Evolutionary conservation across 129 eudicot species (phyloP).

Genomic region (Escallonia herrerae): DNA sequence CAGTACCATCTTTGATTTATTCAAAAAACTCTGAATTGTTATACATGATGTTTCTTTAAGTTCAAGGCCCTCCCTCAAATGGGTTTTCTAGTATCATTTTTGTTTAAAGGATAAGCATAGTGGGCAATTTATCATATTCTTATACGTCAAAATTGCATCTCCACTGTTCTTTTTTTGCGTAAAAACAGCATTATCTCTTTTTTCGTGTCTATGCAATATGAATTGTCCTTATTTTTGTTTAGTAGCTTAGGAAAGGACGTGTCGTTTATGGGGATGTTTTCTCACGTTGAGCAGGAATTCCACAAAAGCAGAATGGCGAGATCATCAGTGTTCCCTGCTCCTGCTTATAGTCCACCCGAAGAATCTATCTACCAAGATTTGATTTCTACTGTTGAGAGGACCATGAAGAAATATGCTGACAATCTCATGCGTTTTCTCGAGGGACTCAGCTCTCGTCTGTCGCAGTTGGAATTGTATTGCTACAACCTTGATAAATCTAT

Average conservation of each 20-base stretch:
- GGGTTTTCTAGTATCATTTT: no score
- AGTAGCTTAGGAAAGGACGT: not conserved
- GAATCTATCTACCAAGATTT: conserved; percentile 71
- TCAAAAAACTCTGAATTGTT: not conserved
- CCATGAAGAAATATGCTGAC: conserved; percentile 80
- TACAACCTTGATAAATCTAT: conserved; percentile 89
- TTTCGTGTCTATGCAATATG: no score
- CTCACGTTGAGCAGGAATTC: conserved; percentile 38
- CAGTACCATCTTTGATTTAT: not conserved
- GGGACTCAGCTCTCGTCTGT: conserved; percentile 85
- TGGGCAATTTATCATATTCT: no score
- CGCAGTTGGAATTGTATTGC: conserved; percentile 87
- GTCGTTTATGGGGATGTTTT: not conserved
- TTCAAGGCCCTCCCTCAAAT: no score
- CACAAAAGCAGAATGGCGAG: conserved; percentile 58
- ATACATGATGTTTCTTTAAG: not conserved
- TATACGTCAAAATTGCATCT: no score
- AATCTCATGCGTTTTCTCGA: conserved; percentile 91
- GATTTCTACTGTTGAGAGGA: conserved; percentile 62
- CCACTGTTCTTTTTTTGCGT: not conserved
- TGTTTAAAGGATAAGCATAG: no score
- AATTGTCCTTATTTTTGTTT: not conserved
- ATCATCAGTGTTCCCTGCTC: conserved; percentile 42
- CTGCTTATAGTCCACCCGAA: conserved; percentile 79
- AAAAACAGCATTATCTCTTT: not conserved